phyloP scores from a whole-genome alignment of 208 protist species.

The Leishmania guyanensis region DNA sequence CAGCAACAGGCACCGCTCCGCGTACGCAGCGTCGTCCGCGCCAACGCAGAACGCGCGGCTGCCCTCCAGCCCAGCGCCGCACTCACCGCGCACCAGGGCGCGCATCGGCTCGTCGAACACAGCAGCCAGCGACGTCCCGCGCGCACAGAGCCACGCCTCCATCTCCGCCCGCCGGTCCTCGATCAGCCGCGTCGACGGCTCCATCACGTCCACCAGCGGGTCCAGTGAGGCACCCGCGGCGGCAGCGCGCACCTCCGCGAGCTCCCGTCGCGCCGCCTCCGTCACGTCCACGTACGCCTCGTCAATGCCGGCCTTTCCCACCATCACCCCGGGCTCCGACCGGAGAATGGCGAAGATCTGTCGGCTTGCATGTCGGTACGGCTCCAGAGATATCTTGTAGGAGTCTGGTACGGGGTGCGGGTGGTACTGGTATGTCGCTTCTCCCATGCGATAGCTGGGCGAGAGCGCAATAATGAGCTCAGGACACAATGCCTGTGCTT shows the following conservation, averaged over 20 bases:
- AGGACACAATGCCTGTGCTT: constrained; percentile 57
- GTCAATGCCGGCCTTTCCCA: constrained; percentile 84
- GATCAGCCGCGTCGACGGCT: constrained; percentile 57
- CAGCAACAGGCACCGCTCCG: constrained; percentile 58
- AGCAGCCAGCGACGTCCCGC: constrained; percentile 48
- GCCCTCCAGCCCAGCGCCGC: constrained; percentile 23
- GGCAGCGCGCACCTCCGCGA: constrained; percentile 35
- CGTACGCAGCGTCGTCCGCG: constrained; percentile 27
- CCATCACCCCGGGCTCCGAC: constrained; percentile 43
- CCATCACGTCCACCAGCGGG: constrained; percentile 54
- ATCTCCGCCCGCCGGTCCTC: constrained; percentile 54
- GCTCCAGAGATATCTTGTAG: constrained; percentile 76
- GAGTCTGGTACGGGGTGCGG: constrained; percentile 36
- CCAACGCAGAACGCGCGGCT: constrained; percentile 39
- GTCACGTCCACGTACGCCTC: constrained; percentile 91
- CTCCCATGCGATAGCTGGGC: constrained; percentile 65
- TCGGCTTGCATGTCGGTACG: constrained; percentile 80
- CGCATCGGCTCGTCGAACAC: constrained; percentile 65
- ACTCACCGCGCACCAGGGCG: constrained; percentile 37
- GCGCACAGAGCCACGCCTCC: constrained; percentile 45
- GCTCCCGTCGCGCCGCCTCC: constrained; percentile 51
- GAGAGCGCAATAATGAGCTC: constrained; percentile 40
- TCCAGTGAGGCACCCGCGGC: constrained; percentile 20
- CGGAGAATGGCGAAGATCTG: constrained; percentile 73
- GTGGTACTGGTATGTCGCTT: constrained; percentile 64